Evolutionary conservation across 495 filamentous ascomycete species (phyloP).

Genomic region (Podospora didyma): DNA sequence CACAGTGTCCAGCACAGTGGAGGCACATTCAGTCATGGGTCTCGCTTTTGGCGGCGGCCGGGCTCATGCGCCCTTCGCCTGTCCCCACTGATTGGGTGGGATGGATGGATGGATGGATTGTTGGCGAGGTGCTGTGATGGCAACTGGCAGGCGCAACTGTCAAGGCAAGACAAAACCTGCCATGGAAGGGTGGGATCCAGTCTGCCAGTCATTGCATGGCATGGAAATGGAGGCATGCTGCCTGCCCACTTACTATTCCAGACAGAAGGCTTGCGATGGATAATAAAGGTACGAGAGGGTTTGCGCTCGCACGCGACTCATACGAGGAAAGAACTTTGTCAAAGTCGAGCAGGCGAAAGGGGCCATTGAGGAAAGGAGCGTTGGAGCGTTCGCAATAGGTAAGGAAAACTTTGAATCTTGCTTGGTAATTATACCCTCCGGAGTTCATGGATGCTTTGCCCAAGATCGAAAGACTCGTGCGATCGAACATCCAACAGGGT

Average conservation of each 20-base stretch:
- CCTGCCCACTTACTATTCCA: too few species aligned
- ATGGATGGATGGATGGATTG: conserved; percentile 5
- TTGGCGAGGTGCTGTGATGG: conserved; percentile 2
- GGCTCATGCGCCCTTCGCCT: background rate
- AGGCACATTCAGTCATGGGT: background rate
- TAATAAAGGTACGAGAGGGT: too few species aligned
- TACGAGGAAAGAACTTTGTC: too few species aligned
- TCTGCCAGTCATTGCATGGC: too few species aligned
- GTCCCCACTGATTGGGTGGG: conserved; percentile 9
- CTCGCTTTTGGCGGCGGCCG: too few species aligned
- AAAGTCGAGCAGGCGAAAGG: too few species aligned
- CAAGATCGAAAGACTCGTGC: background rate
- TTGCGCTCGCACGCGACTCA: too few species aligned
- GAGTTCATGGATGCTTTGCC: background rate
- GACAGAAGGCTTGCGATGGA: too few species aligned
- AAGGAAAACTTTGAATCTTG: background rate
- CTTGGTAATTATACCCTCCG: background rate
- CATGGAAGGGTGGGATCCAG: background rate
- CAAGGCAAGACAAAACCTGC: background rate
- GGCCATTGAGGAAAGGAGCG: background rate
- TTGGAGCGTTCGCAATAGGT: background rate
- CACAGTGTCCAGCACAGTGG: conserved; percentile 20
- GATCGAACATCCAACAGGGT: background rate
- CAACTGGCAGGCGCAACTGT: conserved; percentile 2
- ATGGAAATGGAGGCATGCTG: too few species aligned